Base-by-base conservation (phyloP, 2,329 filamentous ascomycete species). In the Zarea fungicola region DNA sequence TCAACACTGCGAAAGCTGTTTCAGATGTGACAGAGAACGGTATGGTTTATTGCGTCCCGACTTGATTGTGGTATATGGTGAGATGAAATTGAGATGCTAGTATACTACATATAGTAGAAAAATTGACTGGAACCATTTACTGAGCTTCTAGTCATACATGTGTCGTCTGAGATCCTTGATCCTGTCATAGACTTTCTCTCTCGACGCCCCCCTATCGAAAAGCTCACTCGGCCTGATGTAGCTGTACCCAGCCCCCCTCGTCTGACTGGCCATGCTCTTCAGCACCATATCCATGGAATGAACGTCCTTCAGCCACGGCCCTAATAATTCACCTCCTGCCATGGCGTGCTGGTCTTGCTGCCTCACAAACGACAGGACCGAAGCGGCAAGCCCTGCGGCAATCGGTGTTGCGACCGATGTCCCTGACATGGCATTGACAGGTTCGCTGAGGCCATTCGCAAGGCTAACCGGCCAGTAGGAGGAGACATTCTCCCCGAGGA, bases 371-470 rank as follows among this genome's bases (percentile, higher is more conserved):
- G 42, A 35, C 29, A 43, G 21, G 4, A 43, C 8, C 42, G 8
- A 13, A 35, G 42, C 42, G 1, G 42, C 42, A 35, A 43, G 42
- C 14, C 42, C 42, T 1, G 42, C 42, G 42, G 42, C 42, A 26
- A 43, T 43, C 1, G 42, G 42, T 23, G 42, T 43, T 43, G 42
- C 42, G 7, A 43, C 42, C 14, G 42, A 43, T 4, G 42, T 43
- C 7, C 42, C 42, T 14, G 42, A 43, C 42, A 43, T 11, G 8
- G 8, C 42, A 3, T 26, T 43, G 19, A 43, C 42, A 43, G 4
- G 3, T 3, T 43, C 42, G 8, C 6, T 26, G 8, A 3, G 29
- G 21, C 29, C 29, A 43, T 21, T 16, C 40, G n/a, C 18, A 29
- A 19, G 23, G 4, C 42, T 22, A 16, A 14, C 42, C 1, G 42